phyloP scores from a whole-genome alignment of 108 stramenopile species.

The Cyclostephanos invisitatus region DNA sequence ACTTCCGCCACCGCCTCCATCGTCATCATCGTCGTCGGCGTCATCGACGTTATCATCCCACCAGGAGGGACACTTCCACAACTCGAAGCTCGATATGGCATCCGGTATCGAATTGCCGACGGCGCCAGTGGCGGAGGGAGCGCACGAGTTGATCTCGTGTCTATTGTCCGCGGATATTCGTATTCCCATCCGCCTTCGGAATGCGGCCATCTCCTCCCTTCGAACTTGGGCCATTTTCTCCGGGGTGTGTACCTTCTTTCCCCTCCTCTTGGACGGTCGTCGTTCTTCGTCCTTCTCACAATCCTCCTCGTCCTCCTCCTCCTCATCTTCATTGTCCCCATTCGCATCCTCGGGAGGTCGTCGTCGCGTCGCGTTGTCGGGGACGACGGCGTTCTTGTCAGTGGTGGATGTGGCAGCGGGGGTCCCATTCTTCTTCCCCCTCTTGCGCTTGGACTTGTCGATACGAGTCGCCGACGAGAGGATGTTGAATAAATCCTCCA shows the following conservation, averaged over 20 bases:
- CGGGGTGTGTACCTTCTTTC: conserved; percentile 48
- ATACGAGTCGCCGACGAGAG: conserved; percentile 81
- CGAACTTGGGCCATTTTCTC: conserved; percentile 67
- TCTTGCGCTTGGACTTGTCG: conserved; percentile 79
- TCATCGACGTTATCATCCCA: conserved; percentile 41
- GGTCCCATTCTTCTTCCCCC: conserved; percentile 10
- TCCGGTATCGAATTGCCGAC: conserved; percentile 58
- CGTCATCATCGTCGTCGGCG: neutral
- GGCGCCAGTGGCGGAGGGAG: too few relatives aligned
- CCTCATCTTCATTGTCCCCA: neutral
- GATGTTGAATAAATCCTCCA: conserved; percentile 89
- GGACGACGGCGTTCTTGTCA: conserved; percentile 4
- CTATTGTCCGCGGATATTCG: conserved; percentile 58
- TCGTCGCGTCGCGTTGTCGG: conserved; percentile 16
- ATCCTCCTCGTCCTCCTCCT: neutral
- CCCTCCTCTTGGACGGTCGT: conserved; percentile 4
- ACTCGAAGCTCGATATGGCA: conserved; percentile 76
- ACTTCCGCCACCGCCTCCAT: neutral
- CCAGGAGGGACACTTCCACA: conserved; percentile 68
- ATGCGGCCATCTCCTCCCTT: conserved; percentile 79
- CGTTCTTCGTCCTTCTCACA: too few relatives aligned
- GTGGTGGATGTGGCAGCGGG: conserved; percentile 4
- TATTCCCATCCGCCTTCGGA: conserved; percentile 83
- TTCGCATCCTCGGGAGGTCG: conserved; percentile 14
- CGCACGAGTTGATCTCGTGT: conserved; percentile 68